Evolutionary conservation across 2,329 filamentous ascomycete species (phyloP).

Genomic region (Penicillium sclerotiorum): DNA sequence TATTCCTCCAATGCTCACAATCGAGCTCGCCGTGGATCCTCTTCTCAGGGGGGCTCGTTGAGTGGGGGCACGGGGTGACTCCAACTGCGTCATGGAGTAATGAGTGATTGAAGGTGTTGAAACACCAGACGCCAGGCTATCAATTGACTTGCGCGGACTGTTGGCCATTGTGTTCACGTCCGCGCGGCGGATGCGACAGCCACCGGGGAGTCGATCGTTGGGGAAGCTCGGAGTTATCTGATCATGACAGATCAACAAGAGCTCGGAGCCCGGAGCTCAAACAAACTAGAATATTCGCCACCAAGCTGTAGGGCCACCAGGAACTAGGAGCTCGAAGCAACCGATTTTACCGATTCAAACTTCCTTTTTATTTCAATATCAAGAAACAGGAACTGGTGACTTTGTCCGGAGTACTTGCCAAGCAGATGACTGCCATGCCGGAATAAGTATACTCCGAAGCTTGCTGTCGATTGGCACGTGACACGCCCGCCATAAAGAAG

Average conservation of each 20-base stretch:
- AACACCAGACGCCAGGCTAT: constrained; percentile 62
- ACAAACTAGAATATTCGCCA: no score
- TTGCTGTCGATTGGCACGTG: no score
- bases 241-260: constrained; percentile 37
- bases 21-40: constrained; percentile 83
- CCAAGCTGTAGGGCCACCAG: no score
- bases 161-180: constrained; percentile 60
- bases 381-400: no score
- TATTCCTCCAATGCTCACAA: constrained; percentile 82
- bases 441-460: no score
- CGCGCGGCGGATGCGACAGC: constrained; percentile 37
- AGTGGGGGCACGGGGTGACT: constrained; percentile 38
- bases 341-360: no score
- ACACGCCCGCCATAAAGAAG: no score
- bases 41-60: constrained; percentile 56
- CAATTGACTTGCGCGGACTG: constrained; percentile 65
- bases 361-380: no score
- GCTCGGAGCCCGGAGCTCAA: constrained; percentile 7
- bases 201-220: constrained; percentile 32
- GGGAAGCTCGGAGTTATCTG: constrained; percentile 34
- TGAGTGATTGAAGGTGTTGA: constrained; percentile 57
- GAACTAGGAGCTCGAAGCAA: no score
- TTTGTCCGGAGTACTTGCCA: no score
- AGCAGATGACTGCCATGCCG: no score
- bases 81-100: constrained; percentile 41